Conservation (phyloP, 2,329 filamentous ascomycete species). For the Knoxdaviesia capensis region DNA sequence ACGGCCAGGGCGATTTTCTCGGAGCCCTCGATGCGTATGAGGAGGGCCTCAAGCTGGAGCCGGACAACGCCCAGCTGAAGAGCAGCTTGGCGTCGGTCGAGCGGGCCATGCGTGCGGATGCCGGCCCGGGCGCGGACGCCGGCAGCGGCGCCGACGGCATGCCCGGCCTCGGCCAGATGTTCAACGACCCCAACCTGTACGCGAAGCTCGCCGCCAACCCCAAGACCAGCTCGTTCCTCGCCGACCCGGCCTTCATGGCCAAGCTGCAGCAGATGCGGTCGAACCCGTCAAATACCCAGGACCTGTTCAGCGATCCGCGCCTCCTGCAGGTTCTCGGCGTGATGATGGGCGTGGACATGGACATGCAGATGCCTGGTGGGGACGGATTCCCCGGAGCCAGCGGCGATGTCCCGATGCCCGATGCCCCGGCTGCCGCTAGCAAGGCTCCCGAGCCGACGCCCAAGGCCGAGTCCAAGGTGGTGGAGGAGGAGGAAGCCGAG, state of each 20-base stretch:
- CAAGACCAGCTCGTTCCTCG: constrained; percentile 68
- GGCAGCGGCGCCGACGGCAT: constrained; percentile 36
- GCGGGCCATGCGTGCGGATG: constrained; percentile 56
- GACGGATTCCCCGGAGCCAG: constrained; percentile 14
- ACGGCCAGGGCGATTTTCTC: constrained; percentile 70
- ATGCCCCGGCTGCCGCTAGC: constrained; percentile 26
- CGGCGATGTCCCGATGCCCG: constrained; percentile 60
- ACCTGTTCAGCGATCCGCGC: constrained; percentile 72
- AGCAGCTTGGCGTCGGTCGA: constrained; percentile 68
- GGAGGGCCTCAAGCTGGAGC: constrained; percentile 81
- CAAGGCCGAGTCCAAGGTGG: constrained; percentile 16
- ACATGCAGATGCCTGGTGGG: constrained; percentile 18
- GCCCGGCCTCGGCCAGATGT: constrained; percentile 74
- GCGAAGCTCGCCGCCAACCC: constrained; percentile 86
- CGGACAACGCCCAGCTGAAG: constrained; percentile 82
- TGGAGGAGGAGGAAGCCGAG: constrained; percentile 30
- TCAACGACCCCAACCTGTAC: constrained; percentile 78
- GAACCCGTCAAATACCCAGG: constrained; percentile 61
- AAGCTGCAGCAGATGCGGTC: constrained; percentile 67
- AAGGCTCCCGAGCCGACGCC: constrained; percentile 15
- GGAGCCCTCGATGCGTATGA: constrained; percentile 81
- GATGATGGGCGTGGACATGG: constrained; percentile 83
- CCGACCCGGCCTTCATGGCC: constrained; percentile 71
- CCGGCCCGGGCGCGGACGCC: constrained; percentile 9
- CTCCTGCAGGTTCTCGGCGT: constrained; percentile 92